Conservation (phyloP, 2,329 filamentous ascomycete species). For the Arthrobotrys conoides region DNA sequence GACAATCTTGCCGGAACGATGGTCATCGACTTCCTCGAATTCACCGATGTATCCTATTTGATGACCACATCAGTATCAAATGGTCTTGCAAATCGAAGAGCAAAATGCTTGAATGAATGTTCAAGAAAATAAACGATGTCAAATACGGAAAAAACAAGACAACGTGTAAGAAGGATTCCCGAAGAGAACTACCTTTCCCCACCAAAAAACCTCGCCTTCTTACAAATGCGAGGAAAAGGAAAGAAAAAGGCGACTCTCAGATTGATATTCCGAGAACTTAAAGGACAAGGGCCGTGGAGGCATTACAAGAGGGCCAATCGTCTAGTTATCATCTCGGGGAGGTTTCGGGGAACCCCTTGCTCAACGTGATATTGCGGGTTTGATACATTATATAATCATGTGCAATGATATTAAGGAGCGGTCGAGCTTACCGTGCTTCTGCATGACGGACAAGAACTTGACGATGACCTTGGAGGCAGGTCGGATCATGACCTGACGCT, state of each 20-base stretch:
- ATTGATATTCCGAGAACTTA: constrained; percentile 99
- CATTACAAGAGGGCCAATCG: constrained; percentile 80
- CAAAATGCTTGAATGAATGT: constrained; percentile 76
- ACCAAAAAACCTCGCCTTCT: constrained; percentile 66
- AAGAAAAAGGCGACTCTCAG: constrained; percentile 63
- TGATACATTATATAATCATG: constrained; percentile 38
- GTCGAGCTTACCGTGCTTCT: constrained; percentile 91
- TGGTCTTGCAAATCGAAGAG: constrained; percentile 2
- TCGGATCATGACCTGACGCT: constrained; percentile 98
- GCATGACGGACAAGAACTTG: constrained; percentile 99
- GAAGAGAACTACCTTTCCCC: constrained; percentile 71
- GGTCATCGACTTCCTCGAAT: constrained; percentile 99
- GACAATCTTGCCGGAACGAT: constrained; percentile 99
- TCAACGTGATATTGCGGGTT: constrained; percentile 36
- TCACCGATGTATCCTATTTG: constrained; percentile 94
- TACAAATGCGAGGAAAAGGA: constrained; percentile 61
- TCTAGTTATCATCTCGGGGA: constrained; percentile 99
- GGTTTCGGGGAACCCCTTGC: constrained; percentile 14
- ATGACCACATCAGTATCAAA: constrained; percentile 31
- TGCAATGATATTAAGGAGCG: constrained; percentile 13
- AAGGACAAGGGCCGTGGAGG: constrained; percentile 95
- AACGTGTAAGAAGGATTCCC: constrained; percentile 88
- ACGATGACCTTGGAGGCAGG: constrained; percentile 99
- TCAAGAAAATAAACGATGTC: constrained; percentile 89
- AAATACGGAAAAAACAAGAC: constrained; percentile 67